Evolutionary conservation across 306 rosid genomes (phyloP).

Genomic region (Mimosa pudica): DNA sequence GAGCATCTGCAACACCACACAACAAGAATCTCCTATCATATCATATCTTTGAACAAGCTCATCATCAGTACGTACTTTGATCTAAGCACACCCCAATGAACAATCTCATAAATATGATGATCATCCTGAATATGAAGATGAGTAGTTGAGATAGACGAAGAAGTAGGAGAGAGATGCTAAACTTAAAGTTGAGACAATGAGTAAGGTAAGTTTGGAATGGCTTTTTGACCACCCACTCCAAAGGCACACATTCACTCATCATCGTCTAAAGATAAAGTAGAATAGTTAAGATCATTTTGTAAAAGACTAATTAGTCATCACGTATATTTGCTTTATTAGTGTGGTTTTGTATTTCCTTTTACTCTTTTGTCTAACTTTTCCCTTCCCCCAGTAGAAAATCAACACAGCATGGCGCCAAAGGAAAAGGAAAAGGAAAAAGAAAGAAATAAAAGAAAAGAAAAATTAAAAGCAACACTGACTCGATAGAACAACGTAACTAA

Average conservation of each 20-base stretch:
- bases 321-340: not conserved
- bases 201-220: not conserved
- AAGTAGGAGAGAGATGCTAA: constrained; percentile 10
- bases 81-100: constrained; percentile 2
- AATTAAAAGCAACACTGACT: not conserved
- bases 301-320: too few species aligned
- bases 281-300: not conserved
- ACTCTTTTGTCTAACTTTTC: not conserved
- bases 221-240: constrained; percentile 3
- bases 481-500: not conserved
- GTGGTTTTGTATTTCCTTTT: not conserved
- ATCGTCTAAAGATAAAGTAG: not conserved
- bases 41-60: not conserved
- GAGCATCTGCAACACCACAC: not conserved
- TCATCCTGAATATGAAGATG: not conserved
- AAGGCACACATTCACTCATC: not conserved
- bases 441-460: not conserved
- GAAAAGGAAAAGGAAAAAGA: not conserved
- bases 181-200: not conserved
- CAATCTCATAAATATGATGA: not conserved
- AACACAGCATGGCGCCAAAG: not conserved
- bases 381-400: not conserved
- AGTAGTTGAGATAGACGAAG: not conserved
- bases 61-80: not conserved
- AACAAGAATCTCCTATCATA: not conserved